Conservation (phyloP, 768 basidiomycete species). For the Phaeotremella skinneri region DNA sequence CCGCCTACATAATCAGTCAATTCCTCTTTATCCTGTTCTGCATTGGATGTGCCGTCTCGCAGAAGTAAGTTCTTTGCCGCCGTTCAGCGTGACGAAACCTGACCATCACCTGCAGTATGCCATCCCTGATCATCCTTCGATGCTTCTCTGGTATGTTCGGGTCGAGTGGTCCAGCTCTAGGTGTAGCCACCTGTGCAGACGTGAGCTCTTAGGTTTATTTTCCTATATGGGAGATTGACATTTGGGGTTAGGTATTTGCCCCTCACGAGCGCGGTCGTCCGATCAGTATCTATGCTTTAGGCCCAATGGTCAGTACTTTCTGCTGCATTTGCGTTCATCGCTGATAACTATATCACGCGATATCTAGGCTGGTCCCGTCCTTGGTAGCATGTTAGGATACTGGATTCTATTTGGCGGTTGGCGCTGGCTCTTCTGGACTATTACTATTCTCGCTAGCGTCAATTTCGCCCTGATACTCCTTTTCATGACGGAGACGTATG, state of each 20-base stretch:
- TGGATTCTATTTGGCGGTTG: conserved; percentile 41
- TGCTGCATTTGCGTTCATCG: not conserved
- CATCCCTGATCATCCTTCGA: conserved; percentile 34
- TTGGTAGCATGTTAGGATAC: conserved; percentile 43
- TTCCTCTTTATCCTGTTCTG: conserved; percentile 34
- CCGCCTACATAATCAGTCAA: conserved; percentile 35
- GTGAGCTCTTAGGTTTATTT: conserved; percentile 16
- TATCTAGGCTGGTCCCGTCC: conserved; percentile 36
- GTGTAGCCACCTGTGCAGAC: conserved; percentile 46
- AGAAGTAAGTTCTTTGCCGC: conserved; percentile 28
- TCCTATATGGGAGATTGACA: not conserved
- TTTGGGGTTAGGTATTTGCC: conserved; percentile 24
- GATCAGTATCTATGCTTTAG: conserved; percentile 41
- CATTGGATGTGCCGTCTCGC: conserved; percentile 33
- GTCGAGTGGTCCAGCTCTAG: conserved; percentile 41
- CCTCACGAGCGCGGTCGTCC: conserved; percentile 39
- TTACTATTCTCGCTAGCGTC: conserved; percentile 31
- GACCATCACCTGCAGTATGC: conserved; percentile 23
- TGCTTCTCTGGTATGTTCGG: conserved; percentile 42
- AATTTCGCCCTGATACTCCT: conserved; percentile 31
- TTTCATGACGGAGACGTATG: conserved; percentile 42
- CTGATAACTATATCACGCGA: not conserved
- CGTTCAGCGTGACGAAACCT: not conserved
- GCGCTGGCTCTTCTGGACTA: conserved; percentile 42
- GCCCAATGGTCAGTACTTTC: conserved; percentile 34